Percentiles rank a stretch among this genome's conserved stretches.
These are phyloP conservation scores for Boletus patriciae DNA, from an alignment of 768 basidiomycete species.

Conservation along the genomic window DNA sequence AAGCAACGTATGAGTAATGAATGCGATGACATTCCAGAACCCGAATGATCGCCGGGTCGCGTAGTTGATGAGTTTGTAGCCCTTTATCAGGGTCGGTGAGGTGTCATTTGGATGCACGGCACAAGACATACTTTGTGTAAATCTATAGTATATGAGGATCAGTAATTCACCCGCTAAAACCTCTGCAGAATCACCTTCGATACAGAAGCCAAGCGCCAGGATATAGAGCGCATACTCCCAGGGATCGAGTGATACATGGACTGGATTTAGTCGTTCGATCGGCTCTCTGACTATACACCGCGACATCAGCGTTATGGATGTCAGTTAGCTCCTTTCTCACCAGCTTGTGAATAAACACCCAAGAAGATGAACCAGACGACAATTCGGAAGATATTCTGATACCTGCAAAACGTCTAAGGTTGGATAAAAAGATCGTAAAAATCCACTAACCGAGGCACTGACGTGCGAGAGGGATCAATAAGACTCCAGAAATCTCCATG, in stretches of 20 bases:
- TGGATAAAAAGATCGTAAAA: background rate
- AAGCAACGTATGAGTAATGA: constrained; percentile 73
- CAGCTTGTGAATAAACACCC: constrained; percentile 79
- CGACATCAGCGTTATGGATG: background rate
- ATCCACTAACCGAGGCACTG: constrained; percentile 64
- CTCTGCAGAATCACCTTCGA: constrained; percentile 62
- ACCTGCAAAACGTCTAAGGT: constrained; percentile 41
- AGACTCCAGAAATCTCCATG: constrained; percentile 63
- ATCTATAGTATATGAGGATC: constrained; percentile 20
- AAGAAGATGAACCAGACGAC: constrained; percentile 78
- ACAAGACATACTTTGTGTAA: constrained; percentile 21
- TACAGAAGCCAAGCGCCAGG: constrained; percentile 70
- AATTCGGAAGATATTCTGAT: constrained; percentile 84
- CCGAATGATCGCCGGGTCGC: constrained; percentile 79
- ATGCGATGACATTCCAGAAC: constrained; percentile 73
- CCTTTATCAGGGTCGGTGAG: constrained; percentile 39
- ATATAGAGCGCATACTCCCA: constrained; percentile 84
- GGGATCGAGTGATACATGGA: constrained; percentile 55
- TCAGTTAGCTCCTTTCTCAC: constrained; percentile 38
- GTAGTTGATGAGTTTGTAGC: constrained; percentile 68
- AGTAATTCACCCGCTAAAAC: constrained; percentile 41
- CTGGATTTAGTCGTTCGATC: constrained; percentile 63
- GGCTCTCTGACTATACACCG: constrained; percentile 65
- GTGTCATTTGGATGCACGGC: background rate
- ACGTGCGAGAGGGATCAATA: constrained; percentile 72